phyloP scores from a whole-genome alignment of 2,329 filamentous ascomycete genomes.

The Pseudocercospora eumusae region DNA sequence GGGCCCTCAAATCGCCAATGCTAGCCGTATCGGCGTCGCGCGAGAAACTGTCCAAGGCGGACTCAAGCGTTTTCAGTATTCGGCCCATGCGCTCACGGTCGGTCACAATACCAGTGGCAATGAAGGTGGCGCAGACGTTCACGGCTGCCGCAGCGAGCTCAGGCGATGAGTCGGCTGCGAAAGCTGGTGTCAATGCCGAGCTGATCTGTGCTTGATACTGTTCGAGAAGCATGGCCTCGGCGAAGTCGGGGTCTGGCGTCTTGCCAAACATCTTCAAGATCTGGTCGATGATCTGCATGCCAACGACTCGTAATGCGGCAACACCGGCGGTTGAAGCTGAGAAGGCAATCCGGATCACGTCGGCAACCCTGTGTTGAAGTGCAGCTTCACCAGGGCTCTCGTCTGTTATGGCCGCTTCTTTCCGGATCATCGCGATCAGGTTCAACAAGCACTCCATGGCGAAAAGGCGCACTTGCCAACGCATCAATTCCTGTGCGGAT shows the following conservation, averaged over 20 bases:
- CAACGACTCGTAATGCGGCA: conserved; percentile 83
- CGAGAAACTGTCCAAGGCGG: conserved; percentile 88
- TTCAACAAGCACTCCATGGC: conserved; percentile 87
- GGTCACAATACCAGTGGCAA: conserved; percentile 94
- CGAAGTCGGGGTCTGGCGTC: conserved; percentile 92
- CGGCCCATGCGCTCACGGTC: conserved; percentile 98
- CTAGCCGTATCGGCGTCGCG: conserved; percentile 74
- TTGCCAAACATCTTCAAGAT: conserved; percentile 95
- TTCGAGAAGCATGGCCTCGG: conserved; percentile 93
- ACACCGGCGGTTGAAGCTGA: conserved; percentile 95
- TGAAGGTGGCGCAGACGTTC: conserved; percentile 96
- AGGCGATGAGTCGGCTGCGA: conserved; percentile 91
- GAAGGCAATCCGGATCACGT: conserved; percentile 95
- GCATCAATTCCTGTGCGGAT: conserved; percentile 75
- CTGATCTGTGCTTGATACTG: conserved; percentile 99
- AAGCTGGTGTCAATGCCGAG: conserved; percentile 92
- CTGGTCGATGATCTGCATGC: conserved; percentile 89
- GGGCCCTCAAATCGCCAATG: conserved; percentile 87
- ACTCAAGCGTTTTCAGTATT: conserved; percentile 89
- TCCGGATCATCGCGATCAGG: conserved; percentile 74
- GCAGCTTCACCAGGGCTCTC: conserved; percentile 76
- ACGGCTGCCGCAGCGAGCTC: conserved; percentile 94
- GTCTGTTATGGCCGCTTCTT: conserved; percentile 75
- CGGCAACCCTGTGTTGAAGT: conserved; percentile 79
- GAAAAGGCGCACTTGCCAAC: conserved; percentile 95